phyloP scores from a whole-genome alignment of 208 protist genomes.

The Leishmania braziliensis region DNA sequence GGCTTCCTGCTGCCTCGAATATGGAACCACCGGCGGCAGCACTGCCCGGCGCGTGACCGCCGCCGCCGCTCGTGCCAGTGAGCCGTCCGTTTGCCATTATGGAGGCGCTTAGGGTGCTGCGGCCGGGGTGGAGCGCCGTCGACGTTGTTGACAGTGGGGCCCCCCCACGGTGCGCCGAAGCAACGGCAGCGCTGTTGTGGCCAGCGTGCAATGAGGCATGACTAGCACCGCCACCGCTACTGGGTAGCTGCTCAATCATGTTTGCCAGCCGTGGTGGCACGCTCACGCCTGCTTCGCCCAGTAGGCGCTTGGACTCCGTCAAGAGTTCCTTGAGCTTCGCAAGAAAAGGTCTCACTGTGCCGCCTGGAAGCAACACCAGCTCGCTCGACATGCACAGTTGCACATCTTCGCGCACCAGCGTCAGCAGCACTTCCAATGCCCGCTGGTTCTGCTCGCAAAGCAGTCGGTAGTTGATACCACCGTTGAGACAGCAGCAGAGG shows the following conservation, averaged over 20 bases:
- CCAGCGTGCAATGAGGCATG: conserved; percentile 1
- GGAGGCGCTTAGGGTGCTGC: neutral
- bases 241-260: conserved; percentile 19
- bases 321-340: conserved; percentile 30
- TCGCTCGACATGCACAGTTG: conserved; percentile 25
- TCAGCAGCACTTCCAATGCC: conserved; percentile 50
- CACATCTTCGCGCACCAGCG: conserved; percentile 58
- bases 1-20: neutral
- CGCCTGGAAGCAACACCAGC: conserved; percentile 34
- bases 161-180: neutral
- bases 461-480: conserved; percentile 79
- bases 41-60: neutral
- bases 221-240: neutral
- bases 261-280: conserved; percentile 21
- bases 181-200: neutral
- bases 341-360: conserved; percentile 18
- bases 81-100: neutral
- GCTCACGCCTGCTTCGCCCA: conserved; percentile 33
- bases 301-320: conserved; percentile 39
- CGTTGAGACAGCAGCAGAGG: conserved; percentile 74
- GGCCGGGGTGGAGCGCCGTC: neutral
- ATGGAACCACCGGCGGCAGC: neutral
- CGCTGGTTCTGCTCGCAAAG: conserved; percentile 62
- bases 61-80: neutral
- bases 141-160: neutral